Evolutionary conservation across 805 yeast species (phyloP).

Genomic region (Komagataella ulmi): DNA sequence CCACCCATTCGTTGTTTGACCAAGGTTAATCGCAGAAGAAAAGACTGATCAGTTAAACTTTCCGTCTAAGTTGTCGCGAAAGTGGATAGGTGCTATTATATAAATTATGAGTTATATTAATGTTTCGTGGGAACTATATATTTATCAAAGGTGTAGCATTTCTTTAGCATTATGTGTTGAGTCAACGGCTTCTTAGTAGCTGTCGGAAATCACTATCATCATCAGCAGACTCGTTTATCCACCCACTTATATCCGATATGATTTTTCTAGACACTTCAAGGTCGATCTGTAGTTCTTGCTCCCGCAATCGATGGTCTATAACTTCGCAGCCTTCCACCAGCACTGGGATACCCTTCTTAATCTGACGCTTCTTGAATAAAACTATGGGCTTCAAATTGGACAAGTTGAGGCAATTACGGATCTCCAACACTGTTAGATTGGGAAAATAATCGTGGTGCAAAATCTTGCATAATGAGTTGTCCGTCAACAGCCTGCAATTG

Average conservation of each 20-base stretch:
- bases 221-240: background rate
- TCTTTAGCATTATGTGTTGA: background rate
- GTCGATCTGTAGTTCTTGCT: constrained; percentile 48
- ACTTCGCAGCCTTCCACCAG: constrained; percentile 71
- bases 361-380: constrained; percentile 47
- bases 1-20: background rate
- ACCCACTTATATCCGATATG: constrained; percentile 38
- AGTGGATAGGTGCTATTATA: background rate
- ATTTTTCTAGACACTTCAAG: constrained; percentile 40
- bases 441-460: constrained; percentile 32
- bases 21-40: background rate
- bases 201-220: background rate
- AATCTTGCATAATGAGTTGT: constrained; percentile 42
- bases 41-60: too few relatives aligned
- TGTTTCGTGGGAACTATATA: background rate
- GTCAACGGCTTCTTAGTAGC: background rate
- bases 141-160: background rate
- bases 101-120: too few relatives aligned
- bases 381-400: constrained; percentile 52
- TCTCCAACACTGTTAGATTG: constrained; percentile 60
- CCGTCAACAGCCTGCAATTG: constrained; percentile 48
- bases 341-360: constrained; percentile 29
- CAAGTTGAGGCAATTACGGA: constrained; percentile 46
- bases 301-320: constrained; percentile 42
- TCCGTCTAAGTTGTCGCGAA: background rate